phyloP scores from a whole-genome alignment of 257 asterid genomes.

The Capsicum chinense region DNA sequence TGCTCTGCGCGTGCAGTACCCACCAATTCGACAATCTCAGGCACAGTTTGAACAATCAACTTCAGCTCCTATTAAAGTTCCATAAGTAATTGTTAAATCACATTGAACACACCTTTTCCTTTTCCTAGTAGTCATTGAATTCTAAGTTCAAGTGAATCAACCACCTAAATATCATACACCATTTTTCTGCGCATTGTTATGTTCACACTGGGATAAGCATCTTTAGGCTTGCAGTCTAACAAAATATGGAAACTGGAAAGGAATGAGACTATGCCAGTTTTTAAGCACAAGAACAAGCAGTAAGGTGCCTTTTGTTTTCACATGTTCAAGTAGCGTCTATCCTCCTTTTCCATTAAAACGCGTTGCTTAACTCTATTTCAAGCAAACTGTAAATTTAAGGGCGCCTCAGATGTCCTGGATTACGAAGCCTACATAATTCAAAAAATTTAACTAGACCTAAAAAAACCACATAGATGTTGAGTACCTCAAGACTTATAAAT shows the following conservation, averaged over 20 bases:
- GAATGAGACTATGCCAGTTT: too few relatives aligned
- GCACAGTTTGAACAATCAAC: constrained; percentile 66
- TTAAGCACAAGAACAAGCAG: not conserved
- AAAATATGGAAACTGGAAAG: too few relatives aligned
- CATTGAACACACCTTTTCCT: not conserved
- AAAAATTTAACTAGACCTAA: not conserved
- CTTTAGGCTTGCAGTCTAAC: not conserved
- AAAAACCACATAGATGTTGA: not conserved
- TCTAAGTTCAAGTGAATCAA: not conserved
- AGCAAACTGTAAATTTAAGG: not conserved
- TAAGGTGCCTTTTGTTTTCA: not conserved
- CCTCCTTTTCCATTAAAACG: not conserved
- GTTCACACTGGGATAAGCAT: not conserved
- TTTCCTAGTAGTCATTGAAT: not conserved
- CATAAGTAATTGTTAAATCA: not conserved
- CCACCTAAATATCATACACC: not conserved
- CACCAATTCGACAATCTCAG: constrained; percentile 87
- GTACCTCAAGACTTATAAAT: constrained; percentile 76
- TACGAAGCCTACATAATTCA: not conserved
- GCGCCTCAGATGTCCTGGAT: not conserved
- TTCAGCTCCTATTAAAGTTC: constrained; percentile 68
- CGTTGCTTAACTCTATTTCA: not conserved
- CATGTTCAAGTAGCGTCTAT: too few relatives aligned
- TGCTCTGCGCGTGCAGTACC: constrained; percentile 56
- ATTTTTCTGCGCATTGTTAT: not conserved